phyloP scores from a whole-genome alignment of 1,139 yeast species.

The Hansenula lynferdii region DNA sequence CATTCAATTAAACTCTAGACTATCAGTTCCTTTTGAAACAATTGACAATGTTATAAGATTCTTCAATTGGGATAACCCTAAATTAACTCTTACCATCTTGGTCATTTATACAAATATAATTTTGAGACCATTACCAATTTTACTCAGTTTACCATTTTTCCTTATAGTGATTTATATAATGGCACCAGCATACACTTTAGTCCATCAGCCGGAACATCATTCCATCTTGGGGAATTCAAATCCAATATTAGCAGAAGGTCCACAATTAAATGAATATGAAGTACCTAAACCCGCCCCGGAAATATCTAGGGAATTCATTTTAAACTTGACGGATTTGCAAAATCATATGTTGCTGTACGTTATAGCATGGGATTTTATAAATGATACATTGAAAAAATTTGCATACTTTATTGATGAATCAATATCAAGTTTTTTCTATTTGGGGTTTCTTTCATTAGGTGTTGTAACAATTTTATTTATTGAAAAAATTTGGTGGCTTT shows the following conservation, averaged over 20 bases:
- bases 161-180: conserved; percentile 50
- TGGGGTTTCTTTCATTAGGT: conserved; percentile 29
- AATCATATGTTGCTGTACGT: conserved; percentile 75
- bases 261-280: conserved; percentile 40
- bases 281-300: conserved; percentile 77
- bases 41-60: conserved; percentile 52
- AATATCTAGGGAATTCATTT: conserved; percentile 68
- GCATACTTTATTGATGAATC: conserved; percentile 65
- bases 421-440: conserved; percentile 48
- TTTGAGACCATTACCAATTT: conserved; percentile 54
- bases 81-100: conserved; percentile 56
- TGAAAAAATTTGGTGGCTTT: conserved; percentile 22
- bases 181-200: conserved; percentile 62
- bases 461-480: conserved; percentile 31
- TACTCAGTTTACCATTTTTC: conserved; percentile 49
- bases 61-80: conserved; percentile 61
- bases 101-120: conserved; percentile 53
- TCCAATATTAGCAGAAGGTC: conserved; percentile 53
- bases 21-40: conserved; percentile 53
- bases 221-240: conserved; percentile 32
- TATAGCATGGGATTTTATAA: conserved; percentile 52
- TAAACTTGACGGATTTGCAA: conserved; percentile 81
- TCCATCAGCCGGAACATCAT: conserved; percentile 29
- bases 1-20: conserved; percentile 58
- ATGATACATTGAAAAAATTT: conserved; percentile 47